Conservation (phyloP, 2,329 filamentous ascomycete species). For the Tolypocladium sp. region DNA sequence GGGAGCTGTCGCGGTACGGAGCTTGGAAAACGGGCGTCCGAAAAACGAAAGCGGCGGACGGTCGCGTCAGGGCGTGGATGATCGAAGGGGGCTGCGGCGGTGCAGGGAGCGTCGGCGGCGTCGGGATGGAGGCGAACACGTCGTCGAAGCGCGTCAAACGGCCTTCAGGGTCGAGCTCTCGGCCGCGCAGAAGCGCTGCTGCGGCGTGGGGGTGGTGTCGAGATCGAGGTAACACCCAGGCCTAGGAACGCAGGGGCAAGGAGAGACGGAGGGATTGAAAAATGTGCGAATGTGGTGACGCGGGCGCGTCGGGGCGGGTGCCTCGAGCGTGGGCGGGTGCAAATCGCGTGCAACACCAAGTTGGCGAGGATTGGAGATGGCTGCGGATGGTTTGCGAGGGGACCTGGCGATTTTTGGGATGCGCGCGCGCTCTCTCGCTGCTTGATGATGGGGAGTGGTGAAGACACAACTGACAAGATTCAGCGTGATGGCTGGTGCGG, state of each 20-base stretch:
- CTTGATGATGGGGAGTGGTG: conserved; percentile 43
- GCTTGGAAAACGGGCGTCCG: background rate
- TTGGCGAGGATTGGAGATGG: conserved; percentile 45
- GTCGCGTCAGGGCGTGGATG: conserved; percentile 15
- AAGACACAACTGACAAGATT: conserved; percentile 43
- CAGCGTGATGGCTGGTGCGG: conserved; percentile 38
- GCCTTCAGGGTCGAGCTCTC: conserved; percentile 1
- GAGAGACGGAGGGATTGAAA: conserved; percentile 18
- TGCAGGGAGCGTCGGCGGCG: conserved; percentile 7
- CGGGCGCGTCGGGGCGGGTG: conserved; percentile 31
- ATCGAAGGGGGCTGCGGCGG: conserved; percentile 7
- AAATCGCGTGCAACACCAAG: conserved; percentile 46
- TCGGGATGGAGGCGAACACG: conserved; percentile 14
- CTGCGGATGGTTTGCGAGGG: conserved; percentile 49
- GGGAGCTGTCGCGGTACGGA: conserved; percentile 10
- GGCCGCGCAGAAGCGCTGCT: conserved; percentile 5
- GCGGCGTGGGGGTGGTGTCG: conserved; percentile 9
- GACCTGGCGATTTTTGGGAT: conserved; percentile 54
- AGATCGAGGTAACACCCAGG: conserved; percentile 4
- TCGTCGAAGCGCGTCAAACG: conserved; percentile 17
- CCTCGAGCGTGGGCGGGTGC: conserved; percentile 32
- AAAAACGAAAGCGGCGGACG: conserved; percentile 1
- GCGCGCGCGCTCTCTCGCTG: conserved; percentile 40
- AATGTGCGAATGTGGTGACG: conserved; percentile 32
- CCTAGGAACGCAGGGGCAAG: conserved; percentile 4